Conservation (phyloP, 2,329 filamentous ascomycete species). For the Neopestalotiopsis sp. region DNA sequence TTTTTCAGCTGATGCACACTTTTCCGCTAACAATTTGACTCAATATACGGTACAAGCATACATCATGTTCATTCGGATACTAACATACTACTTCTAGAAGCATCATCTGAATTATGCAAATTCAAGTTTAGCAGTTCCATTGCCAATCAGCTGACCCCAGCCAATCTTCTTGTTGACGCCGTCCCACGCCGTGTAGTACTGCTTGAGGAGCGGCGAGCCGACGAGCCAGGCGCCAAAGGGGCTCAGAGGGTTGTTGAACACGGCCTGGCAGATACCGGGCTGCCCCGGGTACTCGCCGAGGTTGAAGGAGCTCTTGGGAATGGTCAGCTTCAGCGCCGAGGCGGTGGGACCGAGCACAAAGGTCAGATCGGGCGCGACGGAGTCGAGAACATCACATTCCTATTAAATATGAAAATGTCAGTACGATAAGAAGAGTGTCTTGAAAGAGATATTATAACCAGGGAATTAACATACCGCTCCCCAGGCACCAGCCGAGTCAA, state of each 20-base stretch:
- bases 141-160: constrained; percentile 17
- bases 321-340: constrained; percentile 31
- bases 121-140: constrained; percentile 5
- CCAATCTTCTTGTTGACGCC: constrained; percentile 31
- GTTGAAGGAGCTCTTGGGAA: constrained; percentile 37
- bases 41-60: too few species aligned
- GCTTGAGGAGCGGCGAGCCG: constrained; percentile 38
- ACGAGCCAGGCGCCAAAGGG: constrained; percentile 35
- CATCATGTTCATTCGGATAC: too few species aligned
- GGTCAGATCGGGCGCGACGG: constrained; percentile 32
- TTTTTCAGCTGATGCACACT: too few species aligned
- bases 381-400: constrained; percentile 34
- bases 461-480: constrained; percentile 27
- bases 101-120: not conserved
- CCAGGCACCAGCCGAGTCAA: constrained; percentile 38
- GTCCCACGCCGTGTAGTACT: constrained; percentile 43
- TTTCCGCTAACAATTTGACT: too few species aligned
- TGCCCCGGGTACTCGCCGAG: constrained; percentile 36
- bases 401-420: not conserved
- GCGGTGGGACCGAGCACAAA: constrained; percentile 33
- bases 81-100: not conserved
- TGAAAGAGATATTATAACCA: too few species aligned
- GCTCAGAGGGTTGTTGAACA: constrained; percentile 32
- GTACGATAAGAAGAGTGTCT: not conserved
- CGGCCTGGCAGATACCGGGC: constrained; percentile 36